Conservation (phyloP, 345 rosid species). For the Abelmoschus esculentus region DNA sequence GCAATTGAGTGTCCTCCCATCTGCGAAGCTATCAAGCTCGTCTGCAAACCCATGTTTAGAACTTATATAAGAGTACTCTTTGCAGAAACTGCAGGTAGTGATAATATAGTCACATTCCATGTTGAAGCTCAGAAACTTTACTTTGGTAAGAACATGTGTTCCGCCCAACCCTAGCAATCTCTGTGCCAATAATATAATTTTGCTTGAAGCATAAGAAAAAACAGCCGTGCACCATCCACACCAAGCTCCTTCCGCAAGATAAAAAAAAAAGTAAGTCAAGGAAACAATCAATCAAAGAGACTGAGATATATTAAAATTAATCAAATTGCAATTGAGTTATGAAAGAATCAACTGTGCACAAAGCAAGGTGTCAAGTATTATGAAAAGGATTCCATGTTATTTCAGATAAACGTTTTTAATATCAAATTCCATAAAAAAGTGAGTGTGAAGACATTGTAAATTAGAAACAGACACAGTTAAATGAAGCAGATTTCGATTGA, state of each 20-base stretch:
- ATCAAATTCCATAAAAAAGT: too few relatives aligned
- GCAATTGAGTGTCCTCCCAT: constrained; percentile 64
- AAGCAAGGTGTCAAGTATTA: too few relatives aligned
- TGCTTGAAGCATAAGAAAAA: constrained; percentile 27
- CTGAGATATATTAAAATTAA: too few relatives aligned
- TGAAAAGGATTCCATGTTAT: too few relatives aligned
- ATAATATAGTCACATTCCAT: constrained; percentile 3
- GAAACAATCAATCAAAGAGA: too few relatives aligned
- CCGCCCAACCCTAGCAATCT: constrained; percentile 55
- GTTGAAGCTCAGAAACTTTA: constrained; percentile 24
- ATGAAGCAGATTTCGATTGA: too few relatives aligned
- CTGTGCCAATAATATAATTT: constrained; percentile 48
- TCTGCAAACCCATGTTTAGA: constrained; percentile 32
- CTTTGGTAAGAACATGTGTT: constrained; percentile 58
- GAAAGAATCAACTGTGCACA: too few relatives aligned
- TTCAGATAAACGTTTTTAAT: too few relatives aligned
- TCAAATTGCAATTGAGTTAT: too few relatives aligned
- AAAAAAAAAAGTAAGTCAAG: not conserved
- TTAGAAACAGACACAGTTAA: too few relatives aligned
- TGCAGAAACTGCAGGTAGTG: not conserved
- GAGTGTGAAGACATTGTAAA: too few relatives aligned
- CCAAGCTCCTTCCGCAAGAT: constrained; percentile 37
- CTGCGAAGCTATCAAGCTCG: constrained; percentile 53
- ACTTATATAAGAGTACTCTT: constrained; percentile 7
- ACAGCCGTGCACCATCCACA: constrained; percentile 71